These are phyloP conservation scores for Pulicaria dysenterica DNA, from an alignment of 129 eudicot genomes.

Conservation along the genomic window DNA sequence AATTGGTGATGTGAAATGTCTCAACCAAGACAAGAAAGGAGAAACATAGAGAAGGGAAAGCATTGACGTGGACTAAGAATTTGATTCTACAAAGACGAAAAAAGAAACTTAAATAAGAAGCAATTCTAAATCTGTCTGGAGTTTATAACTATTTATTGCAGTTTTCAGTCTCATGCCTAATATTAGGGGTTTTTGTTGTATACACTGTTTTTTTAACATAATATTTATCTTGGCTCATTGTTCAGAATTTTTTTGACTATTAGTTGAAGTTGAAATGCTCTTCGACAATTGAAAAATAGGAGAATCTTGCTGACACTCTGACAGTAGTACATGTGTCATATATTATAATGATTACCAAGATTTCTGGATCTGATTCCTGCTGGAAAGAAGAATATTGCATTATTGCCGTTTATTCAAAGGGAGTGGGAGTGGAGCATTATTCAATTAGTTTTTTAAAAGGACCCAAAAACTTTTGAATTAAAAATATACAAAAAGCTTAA, in stretches of 20 bases:
- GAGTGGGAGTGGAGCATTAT: not conserved
- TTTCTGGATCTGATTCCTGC: slow-evolving; percentile 1
- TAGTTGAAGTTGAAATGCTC: not conserved
- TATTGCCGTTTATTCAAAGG: not conserved
- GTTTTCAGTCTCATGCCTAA: too few relatives aligned
- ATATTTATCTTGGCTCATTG: too few relatives aligned
- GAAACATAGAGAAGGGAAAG: too few relatives aligned
- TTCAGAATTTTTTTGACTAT: not conserved
- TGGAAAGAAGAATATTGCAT: not conserved
- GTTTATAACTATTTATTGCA: too few relatives aligned
- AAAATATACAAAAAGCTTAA: not conserved
- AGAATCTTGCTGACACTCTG: slow-evolving; percentile 7
- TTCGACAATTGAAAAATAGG: not conserved
- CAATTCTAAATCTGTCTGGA: too few relatives aligned
- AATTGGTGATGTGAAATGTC: too few relatives aligned
- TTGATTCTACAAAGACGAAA: too few relatives aligned
- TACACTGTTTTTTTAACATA: too few relatives aligned
- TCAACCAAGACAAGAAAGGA: too few relatives aligned
- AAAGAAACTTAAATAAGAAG: too few relatives aligned
- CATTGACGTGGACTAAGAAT: too few relatives aligned
- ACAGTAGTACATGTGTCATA: not conserved
- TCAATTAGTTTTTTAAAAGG: not conserved
- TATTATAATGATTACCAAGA: slow-evolving; percentile 4
- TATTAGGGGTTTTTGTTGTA: too few relatives aligned
- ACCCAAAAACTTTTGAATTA: not conserved